Conservation (phyloP, 2,329 filamentous ascomycete species). For the Pestalotiopsis sp. region DNA sequence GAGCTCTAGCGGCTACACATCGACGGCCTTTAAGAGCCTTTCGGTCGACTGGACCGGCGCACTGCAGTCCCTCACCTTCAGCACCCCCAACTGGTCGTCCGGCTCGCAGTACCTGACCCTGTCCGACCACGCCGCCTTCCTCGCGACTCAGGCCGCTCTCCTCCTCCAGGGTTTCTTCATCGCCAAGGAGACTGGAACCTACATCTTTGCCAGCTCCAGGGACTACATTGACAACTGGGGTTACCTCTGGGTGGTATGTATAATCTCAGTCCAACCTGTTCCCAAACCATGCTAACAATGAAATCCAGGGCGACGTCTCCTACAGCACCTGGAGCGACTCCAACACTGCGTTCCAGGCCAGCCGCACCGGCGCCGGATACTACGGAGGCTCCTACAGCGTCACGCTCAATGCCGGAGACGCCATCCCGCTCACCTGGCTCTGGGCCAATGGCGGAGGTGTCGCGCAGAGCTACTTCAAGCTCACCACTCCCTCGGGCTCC, state of each 20-base stretch:
- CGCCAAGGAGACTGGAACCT: slow-evolving; percentile 11
- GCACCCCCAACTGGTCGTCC: slow-evolving; percentile 3
- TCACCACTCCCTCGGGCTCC: slow-evolving; percentile 13
- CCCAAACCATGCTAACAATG: no score
- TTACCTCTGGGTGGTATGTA: slow-evolving; percentile 12
- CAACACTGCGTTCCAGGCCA: slow-evolving; percentile 17
- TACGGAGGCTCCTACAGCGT: slow-evolving; percentile 7
- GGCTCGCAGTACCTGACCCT: slow-evolving; percentile 5
- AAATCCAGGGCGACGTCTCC: slow-evolving; percentile 10
- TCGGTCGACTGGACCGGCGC: slow-evolving; percentile 10
- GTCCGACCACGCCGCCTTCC: neutral
- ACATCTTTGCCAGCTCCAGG: slow-evolving; percentile 9
- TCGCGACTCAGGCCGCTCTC: slow-evolving; percentile 7
- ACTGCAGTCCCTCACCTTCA: slow-evolving; percentile 8
- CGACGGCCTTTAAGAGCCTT: slow-evolving; percentile 13
- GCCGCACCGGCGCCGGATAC: slow-evolving; percentile 8
- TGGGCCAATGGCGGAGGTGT: slow-evolving; percentile 18
- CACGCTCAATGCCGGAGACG: slow-evolving; percentile 15
- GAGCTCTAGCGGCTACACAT: slow-evolving; percentile 11
- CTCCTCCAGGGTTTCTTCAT: slow-evolving; percentile 19
- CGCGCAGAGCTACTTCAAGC: slow-evolving; percentile 12
- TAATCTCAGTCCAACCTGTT: no score
- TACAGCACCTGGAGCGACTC: slow-evolving; percentile 17
- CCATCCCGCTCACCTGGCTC: slow-evolving; percentile 17
- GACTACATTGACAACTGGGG: slow-evolving; percentile 18